These are phyloP conservation scores for Botrytis fragariae DNA, from an alignment of 2,329 filamentous ascomycete genomes.

Conservation along the genomic window DNA sequence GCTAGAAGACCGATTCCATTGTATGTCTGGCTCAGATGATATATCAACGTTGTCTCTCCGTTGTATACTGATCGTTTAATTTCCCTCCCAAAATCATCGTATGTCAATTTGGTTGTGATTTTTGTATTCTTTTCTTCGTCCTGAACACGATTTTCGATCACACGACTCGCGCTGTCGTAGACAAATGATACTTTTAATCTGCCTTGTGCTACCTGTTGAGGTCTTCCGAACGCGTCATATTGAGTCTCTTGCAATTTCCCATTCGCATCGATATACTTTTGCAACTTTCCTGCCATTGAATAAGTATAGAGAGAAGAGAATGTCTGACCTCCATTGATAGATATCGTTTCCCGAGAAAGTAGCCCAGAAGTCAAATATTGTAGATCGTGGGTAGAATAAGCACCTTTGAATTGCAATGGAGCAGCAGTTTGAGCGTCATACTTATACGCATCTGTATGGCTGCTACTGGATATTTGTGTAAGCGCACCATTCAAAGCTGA, in stretches of 20 bases:
- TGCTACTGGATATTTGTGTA: background rate
- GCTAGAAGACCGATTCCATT: constrained; percentile 1
- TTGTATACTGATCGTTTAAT: constrained; percentile 3
- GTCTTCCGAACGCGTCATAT: constrained; percentile 11
- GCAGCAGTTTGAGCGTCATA: constrained; percentile 4
- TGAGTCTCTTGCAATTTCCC: constrained; percentile 1
- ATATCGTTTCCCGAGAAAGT: background rate
- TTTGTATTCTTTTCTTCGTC: background rate
- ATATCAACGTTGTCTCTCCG: background rate
- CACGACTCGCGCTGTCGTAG: constrained; percentile 13
- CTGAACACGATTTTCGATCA: constrained; percentile 4
- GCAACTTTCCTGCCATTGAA: constrained; percentile 12
- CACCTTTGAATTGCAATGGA: background rate
- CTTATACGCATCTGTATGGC: constrained; percentile 3
- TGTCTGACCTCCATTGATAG: background rate
- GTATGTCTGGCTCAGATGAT: constrained; percentile 9
- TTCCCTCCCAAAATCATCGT: constrained; percentile 16
- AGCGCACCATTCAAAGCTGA: background rate
- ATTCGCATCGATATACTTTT: constrained; percentile 6
- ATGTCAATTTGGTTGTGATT: background rate
- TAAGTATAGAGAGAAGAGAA: background rate
- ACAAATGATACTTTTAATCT: constrained; percentile 6
- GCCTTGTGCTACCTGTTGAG: background rate
- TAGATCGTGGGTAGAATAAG: constrained; percentile 5
- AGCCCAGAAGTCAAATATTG: constrained; percentile 10